Percentiles rank a stretch among this genome's conserved stretches.
These are phyloP conservation scores for Alternaria incomplexa DNA, from an alignment of 2,329 filamentous ascomycete species.

Conservation along the genomic window DNA sequence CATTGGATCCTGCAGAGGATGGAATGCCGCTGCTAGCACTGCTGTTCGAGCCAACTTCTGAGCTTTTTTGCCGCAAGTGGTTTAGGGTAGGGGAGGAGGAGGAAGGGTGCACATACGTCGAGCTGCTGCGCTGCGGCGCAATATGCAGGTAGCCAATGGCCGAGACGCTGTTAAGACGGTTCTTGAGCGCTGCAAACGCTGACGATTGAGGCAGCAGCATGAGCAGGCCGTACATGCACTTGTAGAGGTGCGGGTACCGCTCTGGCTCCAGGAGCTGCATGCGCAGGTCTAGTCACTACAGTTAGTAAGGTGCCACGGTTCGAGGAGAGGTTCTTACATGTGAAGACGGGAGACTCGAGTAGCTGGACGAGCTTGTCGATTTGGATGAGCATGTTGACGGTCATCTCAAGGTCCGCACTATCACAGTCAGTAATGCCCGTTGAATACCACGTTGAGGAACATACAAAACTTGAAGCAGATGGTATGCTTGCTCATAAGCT, in stretches of 20 bases:
- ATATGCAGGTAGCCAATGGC: conserved; percentile 95
- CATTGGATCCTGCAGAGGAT: conserved; percentile 24
- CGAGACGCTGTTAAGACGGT: conserved; percentile 94
- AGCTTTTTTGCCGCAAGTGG: conserved; percentile 52
- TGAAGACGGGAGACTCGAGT: conserved; percentile 96
- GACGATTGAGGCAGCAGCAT: conserved; percentile 99
- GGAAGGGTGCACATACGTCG: conserved; percentile 63
- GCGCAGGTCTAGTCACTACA: conserved; percentile 71
- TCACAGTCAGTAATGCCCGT: conserved; percentile 27
- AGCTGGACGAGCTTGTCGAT: conserved; percentile 98
- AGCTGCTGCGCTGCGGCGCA: conserved; percentile 70
- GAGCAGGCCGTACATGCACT: conserved; percentile 93
- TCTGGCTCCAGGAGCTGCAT: conserved; percentile 95
- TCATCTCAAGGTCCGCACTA: conserved; percentile 97
- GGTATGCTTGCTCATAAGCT: conserved; percentile 97
- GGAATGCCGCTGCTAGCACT: conserved; percentile 14
- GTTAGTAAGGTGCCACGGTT: conserved; percentile 3
- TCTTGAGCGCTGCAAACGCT: conserved; percentile 95
- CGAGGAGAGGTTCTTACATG: conserved; percentile 66
- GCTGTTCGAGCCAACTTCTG: conserved; percentile 47
- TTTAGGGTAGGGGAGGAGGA: conserved; percentile 44
- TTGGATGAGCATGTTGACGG: conserved; percentile 96
- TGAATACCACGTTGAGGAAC: conserved; percentile 32
- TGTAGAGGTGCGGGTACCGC: conserved; percentile 92
- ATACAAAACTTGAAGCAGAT: conserved; percentile 93